phyloP scores from a whole-genome alignment of 108 stramenopile genomes.

The Pelagomonas calceolata region DNA sequence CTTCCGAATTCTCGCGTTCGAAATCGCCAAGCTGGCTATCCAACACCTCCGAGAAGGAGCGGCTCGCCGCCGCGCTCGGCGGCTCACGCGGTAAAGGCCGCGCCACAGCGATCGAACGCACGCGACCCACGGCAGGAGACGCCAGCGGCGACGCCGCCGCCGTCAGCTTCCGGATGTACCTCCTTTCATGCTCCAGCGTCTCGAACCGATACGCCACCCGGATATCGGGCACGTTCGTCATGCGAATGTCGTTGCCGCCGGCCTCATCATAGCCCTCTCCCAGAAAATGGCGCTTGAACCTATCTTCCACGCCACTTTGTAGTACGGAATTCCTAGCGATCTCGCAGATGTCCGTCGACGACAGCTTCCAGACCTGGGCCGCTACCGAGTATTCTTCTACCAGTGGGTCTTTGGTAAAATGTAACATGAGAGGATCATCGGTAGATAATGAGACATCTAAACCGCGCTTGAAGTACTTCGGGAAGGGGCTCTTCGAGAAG shows the following conservation, averaged over 20 bases:
- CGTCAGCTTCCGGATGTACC: not conserved
- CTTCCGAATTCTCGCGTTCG: too few species aligned
- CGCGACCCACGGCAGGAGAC: too few species aligned
- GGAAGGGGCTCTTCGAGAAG: conserved; percentile 81
- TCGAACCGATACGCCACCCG: conserved; percentile 42
- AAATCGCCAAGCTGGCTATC: too few species aligned
- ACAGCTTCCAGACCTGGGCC: conserved; percentile 84
- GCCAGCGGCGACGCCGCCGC: too few species aligned
- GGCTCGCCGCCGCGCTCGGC: too few species aligned
- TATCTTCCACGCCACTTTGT: conserved; percentile 85
- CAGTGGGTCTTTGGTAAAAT: conserved; percentile 94
- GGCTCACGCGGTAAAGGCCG: too few species aligned
- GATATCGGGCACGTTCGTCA: conserved; percentile 48
- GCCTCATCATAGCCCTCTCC: conserved; percentile 62
- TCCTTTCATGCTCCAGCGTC: conserved; percentile 12
- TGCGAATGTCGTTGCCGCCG: conserved; percentile 33
- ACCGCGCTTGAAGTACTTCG: conserved; percentile 71
- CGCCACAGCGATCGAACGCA: too few species aligned
- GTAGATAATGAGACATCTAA: conserved; percentile 93
- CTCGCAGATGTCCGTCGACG: conserved; percentile 93
- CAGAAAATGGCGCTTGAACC: conserved; percentile 85
- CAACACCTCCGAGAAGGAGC: too few species aligned
- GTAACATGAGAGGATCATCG: conserved; percentile 94
- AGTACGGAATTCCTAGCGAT: conserved; percentile 89
- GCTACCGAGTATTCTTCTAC: conserved; percentile 95